Evolutionary conservation across 2,329 filamentous ascomycete genomes (phyloP).

Genomic region (Sodiomyces alkalinus): DNA sequence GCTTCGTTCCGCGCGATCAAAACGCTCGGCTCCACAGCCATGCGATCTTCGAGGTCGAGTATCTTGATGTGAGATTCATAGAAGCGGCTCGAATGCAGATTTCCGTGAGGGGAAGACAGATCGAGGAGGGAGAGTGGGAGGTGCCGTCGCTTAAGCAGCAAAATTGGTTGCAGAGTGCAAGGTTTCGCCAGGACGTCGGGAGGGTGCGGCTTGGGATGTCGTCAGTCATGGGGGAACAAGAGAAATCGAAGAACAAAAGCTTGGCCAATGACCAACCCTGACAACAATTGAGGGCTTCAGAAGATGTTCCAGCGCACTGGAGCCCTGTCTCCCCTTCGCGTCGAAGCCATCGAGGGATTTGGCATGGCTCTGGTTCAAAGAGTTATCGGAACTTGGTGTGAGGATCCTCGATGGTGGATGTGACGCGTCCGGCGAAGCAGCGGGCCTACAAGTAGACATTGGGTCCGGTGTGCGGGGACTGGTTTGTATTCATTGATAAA

Average conservation of each 20-base stretch:
- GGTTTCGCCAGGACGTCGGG: slow-evolving; percentile 35
- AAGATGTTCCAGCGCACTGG: slow-evolving; percentile 32
- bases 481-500: no score
- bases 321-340: slow-evolving; percentile 19
- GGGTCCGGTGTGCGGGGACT: no score
- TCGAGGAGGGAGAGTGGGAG: slow-evolving; percentile 49
- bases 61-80: slow-evolving; percentile 49
- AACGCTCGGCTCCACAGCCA: slow-evolving; percentile 36
- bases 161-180: slow-evolving; percentile 40
- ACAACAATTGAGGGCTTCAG: slow-evolving; percentile 35
- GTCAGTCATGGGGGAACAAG: slow-evolving; percentile 11
- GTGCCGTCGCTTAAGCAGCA: slow-evolving; percentile 45
- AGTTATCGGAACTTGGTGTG: slow-evolving; percentile 23
- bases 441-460: slow-evolving; percentile 6
- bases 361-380: slow-evolving; percentile 19
- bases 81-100: slow-evolving; percentile 35
- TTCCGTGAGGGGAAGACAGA: slow-evolving; percentile 31
- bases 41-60: slow-evolving; percentile 46
- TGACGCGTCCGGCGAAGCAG: slow-evolving; percentile 28
- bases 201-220: slow-evolving; percentile 35
- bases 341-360: no score
- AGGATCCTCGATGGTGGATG: slow-evolving; percentile 27
- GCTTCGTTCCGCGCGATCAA: slow-evolving; percentile 46
- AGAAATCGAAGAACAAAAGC: neutral
- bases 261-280: slow-evolving; percentile 23